Evolutionary conservation across 1,139 yeast genomes (phyloP).

Genomic region (Hyphopichia wangnamkhiaoensis): DNA sequence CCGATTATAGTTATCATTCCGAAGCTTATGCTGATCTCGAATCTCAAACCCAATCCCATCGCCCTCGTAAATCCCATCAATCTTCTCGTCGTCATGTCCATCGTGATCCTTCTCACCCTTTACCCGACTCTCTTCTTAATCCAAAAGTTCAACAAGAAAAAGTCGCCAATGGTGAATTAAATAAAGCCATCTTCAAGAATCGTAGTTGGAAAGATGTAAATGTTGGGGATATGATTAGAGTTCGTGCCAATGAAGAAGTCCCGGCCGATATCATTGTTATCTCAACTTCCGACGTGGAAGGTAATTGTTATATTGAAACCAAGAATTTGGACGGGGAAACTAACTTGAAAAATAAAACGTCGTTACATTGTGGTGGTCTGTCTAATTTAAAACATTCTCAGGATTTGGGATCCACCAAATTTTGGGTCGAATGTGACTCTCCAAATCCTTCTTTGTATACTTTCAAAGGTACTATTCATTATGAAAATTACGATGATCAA

Average conservation of each 20-base stretch:
- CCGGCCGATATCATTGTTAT: slow-evolving; percentile 88
- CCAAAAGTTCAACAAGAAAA: slow-evolving; percentile 27
- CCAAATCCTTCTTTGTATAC: slow-evolving; percentile 82
- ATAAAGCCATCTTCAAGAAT: slow-evolving; percentile 53
- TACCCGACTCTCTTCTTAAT: slow-evolving; percentile 34
- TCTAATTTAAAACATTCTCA: slow-evolving; percentile 58
- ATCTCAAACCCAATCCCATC: slow-evolving; percentile 11
- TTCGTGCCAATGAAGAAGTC: slow-evolving; percentile 84
- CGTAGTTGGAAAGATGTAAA: slow-evolving; percentile 84
- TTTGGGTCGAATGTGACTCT: slow-evolving; percentile 88
- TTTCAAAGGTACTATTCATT: slow-evolving; percentile 83
- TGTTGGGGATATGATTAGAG: slow-evolving; percentile 87
- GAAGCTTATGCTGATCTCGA: slow-evolving; percentile 8
- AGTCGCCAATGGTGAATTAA: slow-evolving; percentile 13
- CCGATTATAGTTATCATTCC: slow-evolving; percentile 29
- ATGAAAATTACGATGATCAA: slow-evolving; percentile 46
- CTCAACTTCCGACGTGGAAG: slow-evolving; percentile 84
- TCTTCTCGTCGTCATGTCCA: slow-evolving; percentile 6
- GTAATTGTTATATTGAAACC: slow-evolving; percentile 91
- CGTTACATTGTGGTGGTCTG: slow-evolving; percentile 67
- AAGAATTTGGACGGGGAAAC: slow-evolving; percentile 97
- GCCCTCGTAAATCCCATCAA: slow-evolving; percentile 14
- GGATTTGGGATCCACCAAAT: slow-evolving; percentile 73
- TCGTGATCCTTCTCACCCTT: slow-evolving; percentile 7
- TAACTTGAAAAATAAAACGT: slow-evolving; percentile 78